Evolutionary conservation across 257 asterid genomes (phyloP).

Genomic region (Thymus mandschuricus): DNA sequence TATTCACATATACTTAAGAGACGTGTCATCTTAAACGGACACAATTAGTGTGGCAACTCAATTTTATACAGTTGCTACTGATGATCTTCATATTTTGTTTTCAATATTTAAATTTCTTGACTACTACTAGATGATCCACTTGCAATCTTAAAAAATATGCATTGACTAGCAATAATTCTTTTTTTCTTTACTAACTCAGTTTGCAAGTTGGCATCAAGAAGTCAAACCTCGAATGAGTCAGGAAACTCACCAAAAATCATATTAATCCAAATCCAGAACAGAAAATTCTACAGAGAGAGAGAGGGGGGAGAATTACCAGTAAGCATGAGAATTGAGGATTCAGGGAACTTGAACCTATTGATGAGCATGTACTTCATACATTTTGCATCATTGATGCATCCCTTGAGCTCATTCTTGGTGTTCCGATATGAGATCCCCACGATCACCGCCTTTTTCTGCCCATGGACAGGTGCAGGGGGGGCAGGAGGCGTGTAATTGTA

Average conservation of each 20-base stretch:
- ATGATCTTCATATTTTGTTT: no score
- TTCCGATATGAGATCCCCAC: constrained; percentile 70
- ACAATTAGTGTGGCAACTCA: neutral
- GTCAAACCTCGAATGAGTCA: constrained; percentile 33
- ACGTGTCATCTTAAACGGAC: no score
- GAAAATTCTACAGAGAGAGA: neutral
- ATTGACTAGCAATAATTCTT: neutral
- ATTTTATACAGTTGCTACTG: neutral
- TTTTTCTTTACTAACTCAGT: constrained; percentile 7
- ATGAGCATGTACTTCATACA: constrained; percentile 74
- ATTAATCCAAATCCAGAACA: constrained; percentile 20
- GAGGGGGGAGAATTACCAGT: constrained; percentile 52
- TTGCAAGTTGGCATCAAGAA: constrained; percentile 34
- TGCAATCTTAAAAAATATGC: neutral
- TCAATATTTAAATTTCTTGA: no score
- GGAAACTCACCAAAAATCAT: constrained; percentile 7
- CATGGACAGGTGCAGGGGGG: constrained; percentile 33
- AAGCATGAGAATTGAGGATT: constrained; percentile 82
- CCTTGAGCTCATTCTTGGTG: constrained; percentile 67
- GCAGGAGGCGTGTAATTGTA: constrained; percentile 46
- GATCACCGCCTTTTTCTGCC: constrained; percentile 85
- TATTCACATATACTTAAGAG: no score
- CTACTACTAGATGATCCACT: neutral
- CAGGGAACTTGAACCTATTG: constrained; percentile 70
- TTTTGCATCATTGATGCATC: constrained; percentile 89